These are phyloP conservation scores for Syzygium malaccense DNA, from an alignment of 441 rosid genomes.

Conservation along the genomic window DNA sequence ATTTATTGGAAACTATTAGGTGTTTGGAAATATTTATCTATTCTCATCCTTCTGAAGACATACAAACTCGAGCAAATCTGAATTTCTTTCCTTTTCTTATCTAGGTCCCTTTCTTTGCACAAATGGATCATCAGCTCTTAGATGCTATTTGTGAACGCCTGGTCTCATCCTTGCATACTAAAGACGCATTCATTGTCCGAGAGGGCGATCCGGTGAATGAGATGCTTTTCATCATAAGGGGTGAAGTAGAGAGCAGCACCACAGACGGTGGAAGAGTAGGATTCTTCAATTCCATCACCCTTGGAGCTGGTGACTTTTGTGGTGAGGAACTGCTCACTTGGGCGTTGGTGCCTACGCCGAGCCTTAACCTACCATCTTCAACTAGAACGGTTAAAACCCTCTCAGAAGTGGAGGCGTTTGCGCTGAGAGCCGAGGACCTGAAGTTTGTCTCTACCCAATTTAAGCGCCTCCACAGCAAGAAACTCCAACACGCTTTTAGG, in stretches of 20 bases:
- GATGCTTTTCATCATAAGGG: slow-evolving; percentile 88
- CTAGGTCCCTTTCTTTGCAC: slow-evolving; percentile 82
- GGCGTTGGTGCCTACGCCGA: slow-evolving; percentile 55
- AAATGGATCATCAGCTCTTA: slow-evolving; percentile 79
- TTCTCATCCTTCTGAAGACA: not conserved
- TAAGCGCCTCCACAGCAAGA: slow-evolving; percentile 77
- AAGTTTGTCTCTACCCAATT: slow-evolving; percentile 77
- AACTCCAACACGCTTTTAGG: slow-evolving; percentile 80
- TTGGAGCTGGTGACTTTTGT: slow-evolving; percentile 72
- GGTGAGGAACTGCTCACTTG: slow-evolving; percentile 85
- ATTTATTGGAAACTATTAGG: not conserved
- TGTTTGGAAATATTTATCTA: not conserved
- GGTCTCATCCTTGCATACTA: slow-evolving; percentile 66
- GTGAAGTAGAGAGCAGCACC: slow-evolving; percentile 74
- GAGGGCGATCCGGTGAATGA: slow-evolving; percentile 90
- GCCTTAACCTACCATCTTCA: slow-evolving; percentile 54
- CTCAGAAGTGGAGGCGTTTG: slow-evolving; percentile 72
- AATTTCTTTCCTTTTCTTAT: not conserved
- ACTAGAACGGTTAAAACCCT: slow-evolving; percentile 61
- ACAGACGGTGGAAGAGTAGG: slow-evolving; percentile 78
- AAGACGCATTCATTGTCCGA: slow-evolving; percentile 46
- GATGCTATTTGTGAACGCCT: slow-evolving; percentile 85
- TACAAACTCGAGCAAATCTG: not conserved
- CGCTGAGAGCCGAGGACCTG: slow-evolving; percentile 68
- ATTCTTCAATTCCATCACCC: slow-evolving; percentile 65